These are phyloP conservation scores for Tylopilus felleus DNA, from an alignment of 768 basidiomycete species.

Conservation along the genomic window DNA sequence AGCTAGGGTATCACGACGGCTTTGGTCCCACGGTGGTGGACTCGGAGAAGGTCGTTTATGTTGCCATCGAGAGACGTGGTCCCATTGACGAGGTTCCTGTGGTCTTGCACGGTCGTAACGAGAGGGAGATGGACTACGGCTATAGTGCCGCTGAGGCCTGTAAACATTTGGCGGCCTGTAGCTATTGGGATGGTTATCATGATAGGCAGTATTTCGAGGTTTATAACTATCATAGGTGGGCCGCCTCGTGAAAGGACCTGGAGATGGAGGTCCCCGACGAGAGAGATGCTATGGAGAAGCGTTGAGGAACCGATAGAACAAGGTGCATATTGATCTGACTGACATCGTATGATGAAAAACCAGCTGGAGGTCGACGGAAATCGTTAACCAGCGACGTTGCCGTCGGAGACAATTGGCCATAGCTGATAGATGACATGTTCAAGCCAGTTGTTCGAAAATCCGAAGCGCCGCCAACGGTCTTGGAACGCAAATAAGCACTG, in stretches of 20 bases:
- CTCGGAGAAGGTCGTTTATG: constrained; percentile 41
- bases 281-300: constrained; percentile 22
- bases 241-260: constrained; percentile 42
- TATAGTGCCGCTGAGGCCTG: constrained; percentile 36
- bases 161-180: constrained; percentile 44
- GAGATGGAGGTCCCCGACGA: constrained; percentile 50
- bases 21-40: constrained; percentile 32
- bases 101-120: constrained; percentile 41
- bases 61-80: constrained; percentile 42
- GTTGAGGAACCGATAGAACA: constrained; percentile 18
- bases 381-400: constrained; percentile 25
- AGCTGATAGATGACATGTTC: constrained; percentile 29
- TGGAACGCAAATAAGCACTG: constrained; percentile 2
- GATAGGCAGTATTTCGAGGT: constrained; percentile 36
- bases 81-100: constrained; percentile 46
- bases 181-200: constrained; percentile 41
- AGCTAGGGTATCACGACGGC: constrained; percentile 37
- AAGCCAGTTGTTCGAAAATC: constrained; percentile 1
- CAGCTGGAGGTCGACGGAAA: constrained; percentile 26
- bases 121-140: constrained; percentile 53
- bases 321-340: constrained; percentile 22
- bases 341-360: constrained; percentile 30
- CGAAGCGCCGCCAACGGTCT: constrained; percentile 6
- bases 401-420: constrained; percentile 25
- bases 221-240: constrained; percentile 52